Conservation (phyloP, 2,329 filamentous ascomycete genomes). For the Coniochaeta prunicola region DNA sequence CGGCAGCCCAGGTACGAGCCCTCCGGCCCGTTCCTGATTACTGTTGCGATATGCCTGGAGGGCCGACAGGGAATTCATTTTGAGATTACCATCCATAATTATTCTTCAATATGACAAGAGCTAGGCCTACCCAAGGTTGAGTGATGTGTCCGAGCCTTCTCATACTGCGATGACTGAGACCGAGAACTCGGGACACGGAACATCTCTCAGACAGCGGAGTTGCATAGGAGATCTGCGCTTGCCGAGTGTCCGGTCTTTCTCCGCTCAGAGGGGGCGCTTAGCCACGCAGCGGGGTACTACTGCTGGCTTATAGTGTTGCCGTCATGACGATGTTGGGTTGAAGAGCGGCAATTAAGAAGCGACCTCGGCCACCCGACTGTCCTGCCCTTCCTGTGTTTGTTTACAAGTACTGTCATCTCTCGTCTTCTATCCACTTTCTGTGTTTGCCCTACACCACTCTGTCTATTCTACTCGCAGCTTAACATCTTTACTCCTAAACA, state of each 20-base stretch:
- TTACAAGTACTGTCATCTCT: conserved; percentile 2
- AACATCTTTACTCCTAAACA: neutral
- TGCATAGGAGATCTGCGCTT: neutral
- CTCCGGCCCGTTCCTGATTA: too few species aligned
- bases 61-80: too few species aligned
- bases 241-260: conserved; percentile 15
- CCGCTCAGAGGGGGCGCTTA: conserved; percentile 1
- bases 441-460: neutral
- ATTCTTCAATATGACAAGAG: too few species aligned
- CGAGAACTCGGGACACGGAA: too few species aligned
- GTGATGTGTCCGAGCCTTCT: neutral
- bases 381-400: conserved; percentile 8
- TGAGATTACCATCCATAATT: too few species aligned
- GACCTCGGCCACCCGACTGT: conserved; percentile 4
- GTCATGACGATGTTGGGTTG: neutral
- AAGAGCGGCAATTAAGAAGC: neutral
- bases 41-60: too few species aligned
- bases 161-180: neutral
- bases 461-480: neutral
- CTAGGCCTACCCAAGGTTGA: too few species aligned
- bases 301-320: neutral
- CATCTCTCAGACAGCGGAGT: too few species aligned
- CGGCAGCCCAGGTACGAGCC: too few species aligned
- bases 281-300: neutral
- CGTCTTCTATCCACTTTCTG: neutral